phyloP scores from a whole-genome alignment of 345 rosid genomes.

The Gossypioides kirkii region DNA sequence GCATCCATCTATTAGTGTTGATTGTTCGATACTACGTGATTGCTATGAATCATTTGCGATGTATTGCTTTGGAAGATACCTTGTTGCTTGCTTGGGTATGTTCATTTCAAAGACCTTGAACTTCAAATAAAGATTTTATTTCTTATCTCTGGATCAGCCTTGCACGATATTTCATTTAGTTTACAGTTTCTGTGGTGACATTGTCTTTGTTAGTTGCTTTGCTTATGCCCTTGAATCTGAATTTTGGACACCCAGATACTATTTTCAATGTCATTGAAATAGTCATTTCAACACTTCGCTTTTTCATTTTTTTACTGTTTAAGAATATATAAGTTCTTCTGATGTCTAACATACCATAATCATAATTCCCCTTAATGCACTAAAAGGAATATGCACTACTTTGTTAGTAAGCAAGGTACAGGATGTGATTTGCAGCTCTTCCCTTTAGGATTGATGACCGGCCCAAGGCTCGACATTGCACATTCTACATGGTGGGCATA shows the following conservation, averaged over 20 bases:
- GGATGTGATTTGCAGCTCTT: not conserved
- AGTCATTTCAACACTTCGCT: no score
- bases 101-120: not conserved
- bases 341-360: no score
- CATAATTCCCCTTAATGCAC: no score
- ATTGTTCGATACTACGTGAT: constrained; percentile 80
- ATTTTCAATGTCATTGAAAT: not conserved
- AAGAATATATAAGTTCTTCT: not conserved
- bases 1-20: constrained; percentile 85
- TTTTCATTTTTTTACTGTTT: not conserved
- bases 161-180: not conserved
- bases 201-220: not conserved
- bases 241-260: not conserved
- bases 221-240: not conserved
- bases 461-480: not conserved
- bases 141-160: not conserved
- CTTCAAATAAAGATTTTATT: not conserved
- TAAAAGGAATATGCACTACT: no score
- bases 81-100: constrained; percentile 60
- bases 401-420: no score
- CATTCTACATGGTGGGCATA: not conserved
- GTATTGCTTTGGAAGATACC: constrained; percentile 99
- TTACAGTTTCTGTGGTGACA: not conserved
- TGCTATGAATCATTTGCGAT: constrained; percentile 99
- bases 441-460: not conserved